Evolutionary conservation across 1,284 basidiomycete genomes (phyloP), one percentile per base, ranked within the genome.

Genomic region (Austroboletus niveus): DNA sequence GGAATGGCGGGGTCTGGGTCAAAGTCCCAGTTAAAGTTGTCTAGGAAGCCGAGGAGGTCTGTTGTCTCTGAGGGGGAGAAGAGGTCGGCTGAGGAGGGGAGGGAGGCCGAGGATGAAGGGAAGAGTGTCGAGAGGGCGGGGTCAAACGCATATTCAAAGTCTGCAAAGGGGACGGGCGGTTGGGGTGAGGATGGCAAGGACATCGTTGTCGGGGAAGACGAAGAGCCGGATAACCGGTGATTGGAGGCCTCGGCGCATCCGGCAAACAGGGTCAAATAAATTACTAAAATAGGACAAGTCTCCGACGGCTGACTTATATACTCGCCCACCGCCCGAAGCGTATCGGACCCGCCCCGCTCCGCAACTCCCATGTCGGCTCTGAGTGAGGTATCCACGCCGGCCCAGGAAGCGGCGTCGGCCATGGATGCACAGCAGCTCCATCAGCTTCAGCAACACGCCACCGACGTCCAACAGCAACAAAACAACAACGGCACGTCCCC

Each of bases 21-120:
- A 54, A 81, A 72, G 53, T 87, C 84, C 80, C 80, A 88, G 58
- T 75, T 77, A 57, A 89, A 85, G 70, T 83, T 83, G 69, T 90
- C 87, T 63, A 90, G 79, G 62, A 90, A 90, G 51, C 84, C 83
- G 57, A 88, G 77, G 53, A 90, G 71, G 66, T 88, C 81, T 0
- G 79, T 83, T 4, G 85, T 84, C 68, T 90, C 87, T 53, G 81
- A 76, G 0, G 78, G 73, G 7, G 86, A 85, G 68, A 90, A 89
- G 58, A 89, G 81, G 62, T 87, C 86, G 35, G 85, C 80, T 12
- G 86, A 86, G 0, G 87, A 73, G 0, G 85, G 85, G 0, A 87
- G 64, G 0, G 82, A 77, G 0, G 79, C 77, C 0, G 82, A 79
- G 1, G 55, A 46, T 7, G 78, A 75, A 3, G 84, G 82, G 52